A percentile compares a stretch with the other conserved stretches of the same genome.
phyloP scores from a whole-genome alignment of 1,139 yeast species.

The Eremothecium gossypii region DNA sequence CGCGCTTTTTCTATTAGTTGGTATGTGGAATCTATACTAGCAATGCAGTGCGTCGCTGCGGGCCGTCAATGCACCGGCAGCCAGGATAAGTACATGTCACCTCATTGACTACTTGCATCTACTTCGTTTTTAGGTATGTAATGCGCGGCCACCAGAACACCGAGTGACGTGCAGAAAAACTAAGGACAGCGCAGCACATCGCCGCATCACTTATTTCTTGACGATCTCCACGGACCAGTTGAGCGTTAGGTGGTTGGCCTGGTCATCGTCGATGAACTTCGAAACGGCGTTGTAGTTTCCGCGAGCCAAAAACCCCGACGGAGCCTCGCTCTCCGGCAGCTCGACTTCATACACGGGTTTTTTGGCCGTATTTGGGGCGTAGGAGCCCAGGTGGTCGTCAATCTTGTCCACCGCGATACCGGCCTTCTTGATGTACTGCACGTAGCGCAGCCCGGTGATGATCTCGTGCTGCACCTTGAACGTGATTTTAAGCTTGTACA shows the following conservation, averaged over 20 bases:
- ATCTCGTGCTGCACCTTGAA: constrained; percentile 87
- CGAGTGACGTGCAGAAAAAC: not conserved
- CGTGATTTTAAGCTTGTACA: constrained; percentile 62
- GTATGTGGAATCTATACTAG: too few relatives aligned
- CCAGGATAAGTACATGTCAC: too few relatives aligned
- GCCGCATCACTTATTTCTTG: constrained; percentile 21
- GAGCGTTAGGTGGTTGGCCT: constrained; percentile 58
- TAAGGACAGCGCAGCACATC: not conserved
- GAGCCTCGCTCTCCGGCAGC: constrained; percentile 85
- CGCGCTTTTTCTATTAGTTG: too few relatives aligned
- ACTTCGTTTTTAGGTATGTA: too few relatives aligned
- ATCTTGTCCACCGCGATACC: constrained; percentile 81
- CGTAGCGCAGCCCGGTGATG: constrained; percentile 80
- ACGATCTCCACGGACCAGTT: constrained; percentile 82
- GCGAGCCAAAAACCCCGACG: constrained; percentile 80
- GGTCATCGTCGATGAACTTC: constrained; percentile 83
- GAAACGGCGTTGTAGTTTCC: constrained; percentile 77
- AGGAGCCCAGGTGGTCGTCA: constrained; percentile 84
- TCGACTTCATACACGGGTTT: constrained; percentile 74
- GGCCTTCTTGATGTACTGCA: constrained; percentile 76
- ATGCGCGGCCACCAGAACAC: too few relatives aligned
- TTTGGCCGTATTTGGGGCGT: constrained; percentile 79
- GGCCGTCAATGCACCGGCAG: too few relatives aligned
- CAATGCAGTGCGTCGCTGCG: too few relatives aligned
- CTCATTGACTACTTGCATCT: too few relatives aligned